These are phyloP conservation scores for Solanum rostratum DNA, from an alignment of 257 asterid species.

Conservation along the genomic window DNA sequence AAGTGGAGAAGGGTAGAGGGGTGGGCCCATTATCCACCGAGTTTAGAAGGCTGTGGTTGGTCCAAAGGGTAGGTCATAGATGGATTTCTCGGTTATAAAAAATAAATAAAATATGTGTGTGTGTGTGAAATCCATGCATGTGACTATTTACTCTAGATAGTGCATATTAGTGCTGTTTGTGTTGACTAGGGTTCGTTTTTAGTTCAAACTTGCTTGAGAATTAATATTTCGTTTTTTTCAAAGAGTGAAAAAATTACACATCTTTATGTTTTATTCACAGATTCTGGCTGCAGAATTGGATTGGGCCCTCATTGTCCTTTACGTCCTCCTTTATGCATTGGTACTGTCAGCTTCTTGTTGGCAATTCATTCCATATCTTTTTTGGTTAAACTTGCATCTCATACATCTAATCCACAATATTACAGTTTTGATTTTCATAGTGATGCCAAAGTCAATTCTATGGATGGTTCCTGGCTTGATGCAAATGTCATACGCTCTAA, in stretches of 20 bases:
- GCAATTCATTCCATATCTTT: background rate
- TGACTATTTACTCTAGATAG: background rate
- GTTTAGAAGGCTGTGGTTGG: too few relatives aligned
- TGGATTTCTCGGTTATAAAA: too few relatives aligned
- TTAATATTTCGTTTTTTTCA: background rate
- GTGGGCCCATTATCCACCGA: too few relatives aligned
- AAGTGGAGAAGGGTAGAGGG: too few relatives aligned
- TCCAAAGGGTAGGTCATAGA: too few relatives aligned
- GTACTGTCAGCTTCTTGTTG: constrained; percentile 19
- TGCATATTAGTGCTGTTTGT: background rate
- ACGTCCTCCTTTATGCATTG: constrained; percentile 75
- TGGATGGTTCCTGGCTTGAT: constrained; percentile 56
- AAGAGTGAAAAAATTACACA: background rate
- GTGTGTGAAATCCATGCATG: background rate
- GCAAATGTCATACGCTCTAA: constrained; percentile 51
- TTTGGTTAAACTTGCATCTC: background rate
- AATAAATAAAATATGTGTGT: too few relatives aligned
- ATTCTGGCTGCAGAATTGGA: constrained; percentile 99
- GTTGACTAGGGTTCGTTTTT: background rate
- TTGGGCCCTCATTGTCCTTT: constrained; percentile 74
- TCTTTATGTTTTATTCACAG: constrained; percentile 26
- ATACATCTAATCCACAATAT: background rate
- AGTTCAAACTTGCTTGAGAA: background rate
- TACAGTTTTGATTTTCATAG: constrained; percentile 36
- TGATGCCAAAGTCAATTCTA: constrained; percentile 49